Conservation (phyloP, 257 asterid species). For the Solanum ossicruentum region DNA sequence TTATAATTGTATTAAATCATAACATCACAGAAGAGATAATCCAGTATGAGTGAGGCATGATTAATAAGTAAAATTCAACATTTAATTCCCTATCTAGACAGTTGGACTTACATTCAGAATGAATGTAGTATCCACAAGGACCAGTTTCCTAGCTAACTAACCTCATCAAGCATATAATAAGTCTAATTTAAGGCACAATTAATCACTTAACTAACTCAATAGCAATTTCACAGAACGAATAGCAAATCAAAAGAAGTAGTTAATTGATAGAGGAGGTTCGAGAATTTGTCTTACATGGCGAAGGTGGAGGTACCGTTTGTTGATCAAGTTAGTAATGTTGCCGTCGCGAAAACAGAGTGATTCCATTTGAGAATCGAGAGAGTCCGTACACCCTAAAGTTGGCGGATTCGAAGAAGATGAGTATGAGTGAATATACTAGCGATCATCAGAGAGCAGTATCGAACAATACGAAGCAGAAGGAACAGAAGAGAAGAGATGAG, state of each 20-base stretch:
- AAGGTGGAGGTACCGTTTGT: constrained; percentile 33
- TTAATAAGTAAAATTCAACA: neutral
- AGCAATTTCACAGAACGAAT: neutral
- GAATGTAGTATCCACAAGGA: neutral
- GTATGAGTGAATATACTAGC: neutral
- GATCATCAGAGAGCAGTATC: neutral
- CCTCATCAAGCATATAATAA: neutral
- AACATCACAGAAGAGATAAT: neutral
- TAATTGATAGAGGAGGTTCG: neutral
- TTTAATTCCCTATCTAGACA: neutral
- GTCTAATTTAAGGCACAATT: neutral
- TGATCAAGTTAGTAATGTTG: constrained; percentile 66
- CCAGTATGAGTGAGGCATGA: neutral
- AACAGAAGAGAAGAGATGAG: neutral
- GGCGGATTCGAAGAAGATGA: neutral
- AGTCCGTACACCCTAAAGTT: neutral
- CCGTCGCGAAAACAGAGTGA: constrained; percentile 63
- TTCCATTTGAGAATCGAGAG: constrained; percentile 14
- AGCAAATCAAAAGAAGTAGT: neutral
- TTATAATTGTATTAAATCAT: neutral
- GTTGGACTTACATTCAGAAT: neutral
- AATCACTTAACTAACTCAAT: neutral
- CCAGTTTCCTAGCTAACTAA: neutral
- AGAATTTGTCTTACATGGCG: constrained; percentile 12
- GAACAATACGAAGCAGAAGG: neutral